Percentiles rank a stretch among this genome's conserved stretches.
Evolutionary conservation across 2,329 filamentous ascomycete genomes (phyloP).

Genomic region (Cercospora brassicicola): DNA sequence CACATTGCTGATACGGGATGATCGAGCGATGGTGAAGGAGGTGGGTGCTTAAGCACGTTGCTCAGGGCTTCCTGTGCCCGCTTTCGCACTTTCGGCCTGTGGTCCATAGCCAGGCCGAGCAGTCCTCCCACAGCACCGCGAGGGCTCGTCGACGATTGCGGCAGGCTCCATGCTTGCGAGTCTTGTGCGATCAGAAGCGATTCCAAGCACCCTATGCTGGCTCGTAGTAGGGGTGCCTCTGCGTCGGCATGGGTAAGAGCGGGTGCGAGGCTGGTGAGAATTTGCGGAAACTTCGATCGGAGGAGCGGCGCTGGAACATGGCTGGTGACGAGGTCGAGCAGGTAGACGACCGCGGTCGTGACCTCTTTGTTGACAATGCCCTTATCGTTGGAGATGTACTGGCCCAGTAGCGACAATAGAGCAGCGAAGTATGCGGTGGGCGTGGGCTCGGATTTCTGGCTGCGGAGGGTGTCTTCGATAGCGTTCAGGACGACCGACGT

Average conservation of each 20-base stretch:
- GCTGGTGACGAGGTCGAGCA: slow-evolving; percentile 88
- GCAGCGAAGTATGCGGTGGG: slow-evolving; percentile 94
- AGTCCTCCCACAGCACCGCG: slow-evolving; percentile 84
- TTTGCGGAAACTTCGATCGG: slow-evolving; percentile 91
- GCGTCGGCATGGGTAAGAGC: slow-evolving; percentile 76
- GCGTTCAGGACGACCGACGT: slow-evolving; percentile 83
- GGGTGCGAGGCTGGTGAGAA: slow-evolving; percentile 81
- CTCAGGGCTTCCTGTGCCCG: slow-evolving; percentile 85
- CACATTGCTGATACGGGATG: slow-evolving; percentile 96
- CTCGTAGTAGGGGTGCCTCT: slow-evolving; percentile 80
- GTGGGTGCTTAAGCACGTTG: slow-evolving; percentile 78
- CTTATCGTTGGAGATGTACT: slow-evolving; percentile 64
- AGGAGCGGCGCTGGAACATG: slow-evolving; percentile 83
- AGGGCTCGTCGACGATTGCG: slow-evolving; percentile 78
- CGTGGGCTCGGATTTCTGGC: slow-evolving; percentile 79
- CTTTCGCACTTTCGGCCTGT: slow-evolving; percentile 89
- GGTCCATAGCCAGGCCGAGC: slow-evolving; percentile 79
- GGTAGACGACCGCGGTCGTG: slow-evolving; percentile 84
- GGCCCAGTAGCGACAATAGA: slow-evolving; percentile 81
- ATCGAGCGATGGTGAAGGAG: slow-evolving; percentile 86
- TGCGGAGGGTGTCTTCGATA: slow-evolving; percentile 87
- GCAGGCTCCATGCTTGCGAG: slow-evolving; percentile 79
- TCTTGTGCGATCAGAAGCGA: slow-evolving; percentile 90
- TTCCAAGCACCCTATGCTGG: slow-evolving; percentile 90
- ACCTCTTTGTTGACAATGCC: slow-evolving; percentile 77